Evolutionary conservation across 371 early-diverging fungal genomes (phyloP).

Genomic region (Batkoa obscura): DNA sequence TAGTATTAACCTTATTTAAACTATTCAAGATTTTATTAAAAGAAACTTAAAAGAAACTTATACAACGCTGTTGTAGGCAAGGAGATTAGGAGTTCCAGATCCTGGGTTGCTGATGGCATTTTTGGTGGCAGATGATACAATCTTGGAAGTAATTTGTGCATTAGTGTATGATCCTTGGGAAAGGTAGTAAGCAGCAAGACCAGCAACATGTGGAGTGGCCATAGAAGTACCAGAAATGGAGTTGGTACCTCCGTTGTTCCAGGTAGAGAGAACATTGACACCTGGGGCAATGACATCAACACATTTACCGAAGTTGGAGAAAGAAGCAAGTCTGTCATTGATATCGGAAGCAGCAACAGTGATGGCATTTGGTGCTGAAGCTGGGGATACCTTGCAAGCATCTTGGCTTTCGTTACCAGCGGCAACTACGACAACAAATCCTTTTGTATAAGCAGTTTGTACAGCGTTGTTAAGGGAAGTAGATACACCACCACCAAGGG

Average conservation of each 20-base stretch:
- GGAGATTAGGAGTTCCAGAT: neutral
- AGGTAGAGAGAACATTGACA: constrained; percentile 12
- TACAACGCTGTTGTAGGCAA: neutral
- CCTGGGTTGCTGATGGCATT: neutral
- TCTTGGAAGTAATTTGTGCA: neutral
- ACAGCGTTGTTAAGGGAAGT: constrained; percentile 12
- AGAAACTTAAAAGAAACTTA: too few species aligned
- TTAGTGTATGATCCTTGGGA: constrained; percentile 1
- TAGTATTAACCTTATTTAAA: too few species aligned
- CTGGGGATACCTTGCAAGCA: constrained; percentile 32
- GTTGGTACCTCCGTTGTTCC: constrained; percentile 16
- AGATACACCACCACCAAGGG: constrained; percentile 9
- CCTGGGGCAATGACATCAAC: constrained; percentile 13
- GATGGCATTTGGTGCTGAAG: constrained; percentile 20
- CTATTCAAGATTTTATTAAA: too few species aligned
- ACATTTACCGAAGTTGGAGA: constrained; percentile 17
- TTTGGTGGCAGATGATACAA: neutral
- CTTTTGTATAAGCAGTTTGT: constrained; percentile 8
- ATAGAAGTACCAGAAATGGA: constrained; percentile 51
- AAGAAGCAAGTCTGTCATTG: constrained; percentile 11
- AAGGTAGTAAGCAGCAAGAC: constrained; percentile 21
- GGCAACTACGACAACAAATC: constrained; percentile 26
- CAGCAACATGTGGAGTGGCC: constrained; percentile 49
- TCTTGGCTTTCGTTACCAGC: constrained; percentile 30
- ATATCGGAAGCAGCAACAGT: constrained; percentile 25